A percentile compares a stretch with the other conserved stretches of the same genome.
These are phyloP conservation scores for Macrotyloma uniflorum DNA, from an alignment of 306 rosid species.

Conservation along the genomic window DNA sequence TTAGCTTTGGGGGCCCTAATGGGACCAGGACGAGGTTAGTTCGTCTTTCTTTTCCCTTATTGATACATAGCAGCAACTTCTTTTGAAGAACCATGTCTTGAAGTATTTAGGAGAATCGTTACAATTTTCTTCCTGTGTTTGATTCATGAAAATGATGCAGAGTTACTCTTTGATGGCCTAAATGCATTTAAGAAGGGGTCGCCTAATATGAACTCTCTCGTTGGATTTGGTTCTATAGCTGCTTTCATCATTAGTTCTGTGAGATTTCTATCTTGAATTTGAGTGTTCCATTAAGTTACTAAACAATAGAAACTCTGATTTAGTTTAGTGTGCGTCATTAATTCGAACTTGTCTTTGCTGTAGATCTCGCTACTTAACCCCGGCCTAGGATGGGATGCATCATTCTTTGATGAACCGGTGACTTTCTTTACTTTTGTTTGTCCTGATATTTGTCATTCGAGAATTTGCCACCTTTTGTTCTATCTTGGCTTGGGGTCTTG, in stretches of 20 bases:
- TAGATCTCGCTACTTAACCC: conserved; percentile 89
- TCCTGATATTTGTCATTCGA: conserved; percentile 33
- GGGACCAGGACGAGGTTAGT: conserved; percentile 97
- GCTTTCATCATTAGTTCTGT: conserved; percentile 93
- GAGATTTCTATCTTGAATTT: conserved; percentile 46
- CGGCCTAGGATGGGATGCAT: conserved; percentile 78
- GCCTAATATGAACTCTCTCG: conserved; percentile 97
- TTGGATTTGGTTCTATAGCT: conserved; percentile 93
- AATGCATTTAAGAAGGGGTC: conserved; percentile 84
- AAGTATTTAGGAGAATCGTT: background rate
- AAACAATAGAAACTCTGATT: conserved; percentile 27
- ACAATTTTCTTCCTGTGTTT: conserved; percentile 16
- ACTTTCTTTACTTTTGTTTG: conserved; percentile 59
- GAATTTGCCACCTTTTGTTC: background rate
- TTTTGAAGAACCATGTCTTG: conserved; percentile 16
- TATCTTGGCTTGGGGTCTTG: conserved; percentile 31
- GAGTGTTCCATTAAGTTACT: conserved; percentile 34
- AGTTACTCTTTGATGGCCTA: conserved; percentile 86
- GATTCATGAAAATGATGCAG: conserved; percentile 50
- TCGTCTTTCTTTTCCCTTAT: conserved; percentile 27
- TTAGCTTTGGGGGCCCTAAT: conserved; percentile 78
- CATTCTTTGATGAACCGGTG: conserved; percentile 99
- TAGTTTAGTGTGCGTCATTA: conserved; percentile 20
- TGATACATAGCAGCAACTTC: background rate
- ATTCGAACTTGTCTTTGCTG: conserved; percentile 36